These are phyloP conservation scores for Amoeboaphelidium occidentale DNA, from an alignment of 371 early-diverging fungal species.

Conservation along the genomic window DNA sequence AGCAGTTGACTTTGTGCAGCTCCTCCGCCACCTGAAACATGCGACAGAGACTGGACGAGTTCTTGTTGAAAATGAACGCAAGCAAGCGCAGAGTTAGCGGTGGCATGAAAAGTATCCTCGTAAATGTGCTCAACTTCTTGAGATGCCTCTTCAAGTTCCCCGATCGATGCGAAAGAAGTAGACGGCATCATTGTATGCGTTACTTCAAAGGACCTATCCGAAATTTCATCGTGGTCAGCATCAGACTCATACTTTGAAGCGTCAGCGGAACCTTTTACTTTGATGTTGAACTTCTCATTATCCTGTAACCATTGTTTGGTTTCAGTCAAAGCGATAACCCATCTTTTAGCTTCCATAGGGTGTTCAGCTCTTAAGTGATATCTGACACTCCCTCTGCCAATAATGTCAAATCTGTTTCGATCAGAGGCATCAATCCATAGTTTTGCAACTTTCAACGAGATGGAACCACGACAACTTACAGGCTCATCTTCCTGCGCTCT, in stretches of 20 bases:
- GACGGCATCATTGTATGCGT: too few relatives aligned
- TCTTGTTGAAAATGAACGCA: too few relatives aligned
- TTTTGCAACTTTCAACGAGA: conserved; percentile 34
- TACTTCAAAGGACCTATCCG: too few relatives aligned
- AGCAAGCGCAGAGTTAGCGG: too few relatives aligned
- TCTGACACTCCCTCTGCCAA: conserved; percentile 36
- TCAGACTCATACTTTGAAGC: too few relatives aligned
- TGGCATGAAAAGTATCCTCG: too few relatives aligned
- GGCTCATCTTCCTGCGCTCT: conserved; percentile 40
- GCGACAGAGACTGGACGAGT: conserved; percentile 6
- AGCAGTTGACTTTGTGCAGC: background rate
- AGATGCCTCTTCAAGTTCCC: too few relatives aligned
- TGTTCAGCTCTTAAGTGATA: conserved; percentile 35
- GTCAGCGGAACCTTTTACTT: too few relatives aligned
- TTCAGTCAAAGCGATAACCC: conserved; percentile 44
- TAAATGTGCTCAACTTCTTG: too few relatives aligned
- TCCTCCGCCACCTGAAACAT: background rate
- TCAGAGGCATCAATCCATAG: conserved; percentile 30
- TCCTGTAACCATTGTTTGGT: conserved; percentile 32
- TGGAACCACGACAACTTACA: conserved; percentile 41
- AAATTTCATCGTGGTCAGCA: too few relatives aligned
- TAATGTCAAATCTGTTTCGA: conserved; percentile 38
- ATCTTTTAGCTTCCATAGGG: conserved; percentile 39
- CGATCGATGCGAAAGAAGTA: too few relatives aligned
- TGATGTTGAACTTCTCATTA: too few relatives aligned